Evolutionary conservation across 345 rosid genomes (phyloP), one percentile per base, ranked within the genome.

Genomic region (Physaria fendleri): DNA sequence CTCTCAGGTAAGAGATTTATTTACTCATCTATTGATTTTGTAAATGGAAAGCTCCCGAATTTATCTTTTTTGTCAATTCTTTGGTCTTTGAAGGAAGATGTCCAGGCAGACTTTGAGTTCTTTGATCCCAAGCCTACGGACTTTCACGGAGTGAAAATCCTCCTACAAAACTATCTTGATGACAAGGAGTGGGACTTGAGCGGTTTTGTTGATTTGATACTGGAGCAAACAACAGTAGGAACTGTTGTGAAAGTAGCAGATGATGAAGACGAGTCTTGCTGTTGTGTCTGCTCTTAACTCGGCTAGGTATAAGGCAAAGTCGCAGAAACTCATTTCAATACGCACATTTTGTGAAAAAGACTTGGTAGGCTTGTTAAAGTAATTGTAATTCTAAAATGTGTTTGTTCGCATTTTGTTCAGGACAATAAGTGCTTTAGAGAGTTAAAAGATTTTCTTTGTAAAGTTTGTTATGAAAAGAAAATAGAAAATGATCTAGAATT

Each of bases 101-200:
- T 89, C 4, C 92, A 93, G 79, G 91, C 90, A 8, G 99, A 93
- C 70, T 89, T 93, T 65, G 91, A 78, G 16, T 93, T 93, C 78
- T 83, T 85, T 72, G 99, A 89, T 76, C 97, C 95, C 0, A 93
- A 89, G 78, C 60, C 78, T 1, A 74, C 78, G 6, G 95, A 93
- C 44, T 93, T 87, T 49, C 86, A 87, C 8, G 94, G 97, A 7
- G 89, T 83, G 58, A 89, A 83, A 82, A 71, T 74, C 4, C 74
- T 89, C 58, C 64, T 89, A 34, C 89, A 75, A 34, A 71, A 74
- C 60, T 89, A 81, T 74, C 90, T 87, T 22, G 95, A 81, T 73
- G 76, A 82, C 33, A 62, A 67, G 66, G 74, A 82, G 56, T 93
- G 99, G 99, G 91, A 87, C 73, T 79, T 89, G 80, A 89, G 87